Evolutionary conservation across 2,329 filamentous ascomycete species (phyloP), one percentile per base, ranked within the genome.

Genomic region (Pyrenophora teres): DNA sequence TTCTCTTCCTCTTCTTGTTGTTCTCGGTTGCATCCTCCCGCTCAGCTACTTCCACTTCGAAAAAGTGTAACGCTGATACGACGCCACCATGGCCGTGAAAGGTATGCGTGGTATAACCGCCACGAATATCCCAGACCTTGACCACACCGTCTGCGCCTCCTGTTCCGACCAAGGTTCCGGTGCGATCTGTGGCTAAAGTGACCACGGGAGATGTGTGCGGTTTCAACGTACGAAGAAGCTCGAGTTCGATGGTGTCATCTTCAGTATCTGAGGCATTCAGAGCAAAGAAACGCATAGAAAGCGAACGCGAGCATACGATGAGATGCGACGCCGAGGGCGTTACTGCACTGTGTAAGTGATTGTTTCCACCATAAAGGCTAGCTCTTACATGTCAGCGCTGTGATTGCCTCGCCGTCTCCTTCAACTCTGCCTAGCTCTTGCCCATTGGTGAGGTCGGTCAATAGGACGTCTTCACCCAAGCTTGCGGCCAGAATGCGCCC

Each of bases 61-160:
- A 99, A 75, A 99, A 97, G 64, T 88, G 87, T 15, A 99, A 80
- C 0, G 94, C 91, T 10, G 94, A 96, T 4, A 99, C 85, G 18
- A 99, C 83, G 8, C 94, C 92, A 53, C 92, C 92, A 50, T 96
- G 93, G 1, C 92, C 92, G 62, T 93, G 89, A 74, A 99, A 96
- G 0, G 91, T 96, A 74, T 99, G 94, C 23, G 95, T 99, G 27
- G 92, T 86, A 73, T 89, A 97, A 18, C 94, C 94, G 38, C 87
- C 90, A 42, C 82, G 81, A 53, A 99, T 91, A 75, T 99, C 94
- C 93, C 93, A 99, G 45, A 99, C 87, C 74, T 99, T 99, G 65
- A 97, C 90, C 0, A 89, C 85, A 19, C 94, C 94, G 70, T 99
- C 94, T 3, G 94, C 92, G 41, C 90, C 90, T 57, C 95, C 94